These are phyloP conservation scores for Trifolium pratense DNA, from an alignment of 306 rosid genomes.

Conservation along the genomic window DNA sequence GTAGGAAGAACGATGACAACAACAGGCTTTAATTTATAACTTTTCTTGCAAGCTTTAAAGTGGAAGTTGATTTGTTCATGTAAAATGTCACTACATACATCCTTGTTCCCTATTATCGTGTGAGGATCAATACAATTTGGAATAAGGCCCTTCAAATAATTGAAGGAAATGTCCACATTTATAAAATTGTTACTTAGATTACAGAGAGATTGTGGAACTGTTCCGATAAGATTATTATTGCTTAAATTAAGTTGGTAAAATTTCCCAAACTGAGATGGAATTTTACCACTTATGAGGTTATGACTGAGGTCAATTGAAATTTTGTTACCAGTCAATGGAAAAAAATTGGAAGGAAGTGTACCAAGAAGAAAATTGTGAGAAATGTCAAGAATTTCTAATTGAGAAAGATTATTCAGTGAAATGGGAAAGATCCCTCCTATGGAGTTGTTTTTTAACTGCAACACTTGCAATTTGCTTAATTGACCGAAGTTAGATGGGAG, in stretches of 20 bases:
- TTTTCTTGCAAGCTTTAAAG: neutral
- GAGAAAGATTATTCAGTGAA: neutral
- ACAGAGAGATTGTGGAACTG: neutral
- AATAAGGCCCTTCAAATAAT: neutral
- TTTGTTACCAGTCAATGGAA: accelerated
- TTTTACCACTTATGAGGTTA: constrained; percentile 1
- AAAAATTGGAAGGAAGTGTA: neutral
- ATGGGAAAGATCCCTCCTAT: neutral
- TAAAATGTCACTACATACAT: neutral
- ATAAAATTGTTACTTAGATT: too few relatives aligned
- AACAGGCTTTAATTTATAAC: neutral
- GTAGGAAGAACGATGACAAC: neutral
- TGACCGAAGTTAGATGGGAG: neutral
- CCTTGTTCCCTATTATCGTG: neutral
- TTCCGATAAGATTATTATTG: constrained; percentile 10
- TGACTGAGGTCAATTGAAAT: neutral
- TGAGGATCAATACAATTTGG: neutral
- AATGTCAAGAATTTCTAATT: neutral
- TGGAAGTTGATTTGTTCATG: neutral
- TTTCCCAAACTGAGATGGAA: neutral
- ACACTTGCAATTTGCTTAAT: neutral
- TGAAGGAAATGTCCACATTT: neutral
- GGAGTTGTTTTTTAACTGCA: neutral
- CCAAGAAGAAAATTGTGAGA: too few relatives aligned
- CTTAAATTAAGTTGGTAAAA: neutral